phyloP scores from a whole-genome alignment of 2,329 filamentous ascomycete genomes.

The Phoma sp. region DNA sequence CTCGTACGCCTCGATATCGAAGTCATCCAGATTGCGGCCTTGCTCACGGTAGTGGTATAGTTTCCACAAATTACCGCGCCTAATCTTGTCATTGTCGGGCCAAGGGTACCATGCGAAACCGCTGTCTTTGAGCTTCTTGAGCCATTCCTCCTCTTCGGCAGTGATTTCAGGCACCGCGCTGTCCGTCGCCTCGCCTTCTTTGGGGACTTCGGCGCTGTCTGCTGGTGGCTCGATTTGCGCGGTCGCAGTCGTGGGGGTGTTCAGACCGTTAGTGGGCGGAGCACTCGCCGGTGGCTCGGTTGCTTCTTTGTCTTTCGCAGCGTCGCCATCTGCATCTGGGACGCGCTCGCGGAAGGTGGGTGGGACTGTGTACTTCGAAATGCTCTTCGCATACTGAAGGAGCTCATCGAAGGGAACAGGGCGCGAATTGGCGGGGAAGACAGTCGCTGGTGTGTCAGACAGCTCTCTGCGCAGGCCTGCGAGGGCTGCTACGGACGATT shows the following conservation, averaged over 20 bases:
- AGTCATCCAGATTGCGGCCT: slow-evolving; percentile 27
- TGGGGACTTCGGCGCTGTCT: slow-evolving; percentile 26
- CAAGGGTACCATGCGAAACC: slow-evolving; percentile 69
- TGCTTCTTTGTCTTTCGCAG: slow-evolving; percentile 28
- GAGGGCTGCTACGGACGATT: slow-evolving; percentile 71
- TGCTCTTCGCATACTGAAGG: slow-evolving; percentile 77
- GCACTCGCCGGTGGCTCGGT: slow-evolving; percentile 29
- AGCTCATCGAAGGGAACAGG: slow-evolving; percentile 73
- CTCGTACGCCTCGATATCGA: slow-evolving; percentile 30
- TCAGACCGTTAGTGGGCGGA: slow-evolving; percentile 36
- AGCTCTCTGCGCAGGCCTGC: slow-evolving; percentile 76
- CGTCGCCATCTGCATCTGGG: slow-evolving; percentile 16
- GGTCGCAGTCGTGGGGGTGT: slow-evolving; percentile 37
- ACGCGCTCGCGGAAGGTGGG: slow-evolving; percentile 56
- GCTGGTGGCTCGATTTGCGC: slow-evolving; percentile 26
- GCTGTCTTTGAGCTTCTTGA: slow-evolving; percentile 39
- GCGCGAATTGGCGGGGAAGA: slow-evolving; percentile 49
- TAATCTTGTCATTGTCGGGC: slow-evolving; percentile 74
- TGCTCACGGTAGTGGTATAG: slow-evolving; percentile 32
- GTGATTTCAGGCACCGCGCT: slow-evolving; percentile 30
- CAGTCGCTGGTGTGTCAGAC: slow-evolving; percentile 54
- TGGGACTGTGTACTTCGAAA: slow-evolving; percentile 79
- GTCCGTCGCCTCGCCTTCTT: slow-evolving; percentile 19
- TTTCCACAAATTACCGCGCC: slow-evolving; percentile 65
- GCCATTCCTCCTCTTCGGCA: slow-evolving; percentile 42